A percentile compares a stretch with the other conserved stretches of the same genome.
phyloP scores from a whole-genome alignment of 2,329 filamentous ascomycete genomes.

The Fusarium heterosporum region DNA sequence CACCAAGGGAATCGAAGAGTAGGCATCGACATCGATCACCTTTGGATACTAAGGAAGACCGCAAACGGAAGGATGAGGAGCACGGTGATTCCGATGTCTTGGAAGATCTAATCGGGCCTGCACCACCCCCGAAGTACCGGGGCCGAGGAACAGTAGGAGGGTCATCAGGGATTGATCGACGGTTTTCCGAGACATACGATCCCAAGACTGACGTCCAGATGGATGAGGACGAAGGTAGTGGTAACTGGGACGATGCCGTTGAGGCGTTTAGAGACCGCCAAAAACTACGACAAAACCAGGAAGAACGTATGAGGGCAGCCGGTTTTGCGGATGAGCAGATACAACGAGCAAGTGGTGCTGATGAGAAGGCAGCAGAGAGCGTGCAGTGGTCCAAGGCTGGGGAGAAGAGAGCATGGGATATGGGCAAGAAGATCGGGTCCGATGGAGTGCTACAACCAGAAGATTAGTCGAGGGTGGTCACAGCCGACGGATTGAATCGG shows the following conservation, averaged over 20 bases:
- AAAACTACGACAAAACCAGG: conserved; percentile 79
- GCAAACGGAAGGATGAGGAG: conserved; percentile 29
- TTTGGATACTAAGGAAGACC: conserved; percentile 25
- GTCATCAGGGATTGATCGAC: conserved; percentile 78
- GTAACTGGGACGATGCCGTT: conserved; percentile 83
- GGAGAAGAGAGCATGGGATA: conserved; percentile 72
- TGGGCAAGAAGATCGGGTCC: conserved; percentile 58
- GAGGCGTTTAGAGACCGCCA: conserved; percentile 84
- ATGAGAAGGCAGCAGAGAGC: conserved; percentile 69
- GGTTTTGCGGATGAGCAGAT: conserved; percentile 84
- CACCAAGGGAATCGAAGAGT: conserved; percentile 47
- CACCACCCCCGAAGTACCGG: conserved; percentile 65
- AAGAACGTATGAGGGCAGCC: conserved; percentile 78
- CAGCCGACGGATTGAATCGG: conserved; percentile 11
- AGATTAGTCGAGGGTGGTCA: conserved; percentile 16
- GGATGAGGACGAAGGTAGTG: conserved; percentile 59
- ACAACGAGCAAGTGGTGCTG: conserved; percentile 67
- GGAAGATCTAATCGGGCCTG: conserved; percentile 81
- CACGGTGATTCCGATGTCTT: conserved; percentile 72
- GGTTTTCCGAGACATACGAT: conserved; percentile 77
- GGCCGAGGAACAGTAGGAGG: conserved; percentile 76
- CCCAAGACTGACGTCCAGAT: conserved; percentile 67
- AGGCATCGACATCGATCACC: conserved; percentile 52
- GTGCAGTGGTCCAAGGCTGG: conserved; percentile 79
- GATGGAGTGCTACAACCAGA: conserved; percentile 30